Evolutionary conservation across 306 rosid species (phyloP), one percentile per base, ranked within the genome.

Genomic region (Luffa aegyptiaca): DNA sequence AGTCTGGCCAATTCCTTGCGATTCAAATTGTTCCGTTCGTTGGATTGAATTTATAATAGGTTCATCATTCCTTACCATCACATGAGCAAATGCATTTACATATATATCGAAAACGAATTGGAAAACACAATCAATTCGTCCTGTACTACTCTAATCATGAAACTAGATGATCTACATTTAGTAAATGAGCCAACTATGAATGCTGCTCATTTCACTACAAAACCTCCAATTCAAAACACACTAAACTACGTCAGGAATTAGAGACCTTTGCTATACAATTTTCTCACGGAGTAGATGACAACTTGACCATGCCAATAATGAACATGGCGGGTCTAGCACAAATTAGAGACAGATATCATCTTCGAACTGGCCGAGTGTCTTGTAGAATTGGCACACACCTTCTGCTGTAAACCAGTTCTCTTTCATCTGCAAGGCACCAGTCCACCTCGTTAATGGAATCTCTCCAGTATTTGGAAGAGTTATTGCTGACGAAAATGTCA

Each of bases 381-480:
- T 73, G 77, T 79, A 77, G 79, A 93, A 93, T 57, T 76, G 79
- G 52, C 86, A 88, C 68, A 91, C 80, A 52, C 79, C 84, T 57
- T 88, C 85, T 1, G 44, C 56, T 13, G 84, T 82, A 88, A 93
- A 93, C 97, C 96, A 93, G 75, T 84, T 81, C 57, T 84, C 78
- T 65, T 80, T 85, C 96, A 93, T 91, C 97, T 93, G 93, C 91
- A 89, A 26, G 63, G 79, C 56, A 55, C 61, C 78, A 48, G 31
- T 72, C 58, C 77, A 72, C 7, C 65, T 75, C 76, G 77, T 79
- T 78, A 61, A 70, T 80, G 17, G 59, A 31, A 18, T 65, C 33
- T 72, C 77, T 48, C 37, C 39, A 26, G 57, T 13, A 53, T 20
- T 41, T 16, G 48, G n/a, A 58, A 45, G 64, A 48, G 61, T 57